Conservation (phyloP, 2,329 filamentous ascomycete species). For the Penicillium hesseltinei region DNA sequence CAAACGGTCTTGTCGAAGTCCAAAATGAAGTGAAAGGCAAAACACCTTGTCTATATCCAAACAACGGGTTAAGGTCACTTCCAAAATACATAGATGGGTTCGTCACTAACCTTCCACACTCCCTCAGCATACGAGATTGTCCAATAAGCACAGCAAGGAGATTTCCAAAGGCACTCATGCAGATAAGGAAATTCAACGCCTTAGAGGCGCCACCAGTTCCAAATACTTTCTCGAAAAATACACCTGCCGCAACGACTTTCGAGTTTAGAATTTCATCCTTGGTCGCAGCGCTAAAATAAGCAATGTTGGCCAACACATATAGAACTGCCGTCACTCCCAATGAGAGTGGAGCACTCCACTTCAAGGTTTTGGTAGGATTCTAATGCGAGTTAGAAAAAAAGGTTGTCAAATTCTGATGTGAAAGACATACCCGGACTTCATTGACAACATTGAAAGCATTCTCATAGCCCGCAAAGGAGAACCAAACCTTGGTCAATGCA, state of each 20-base stretch:
- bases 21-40: conserved; percentile 61
- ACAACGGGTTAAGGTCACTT: not conserved
- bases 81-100: not conserved
- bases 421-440: conserved; percentile 50
- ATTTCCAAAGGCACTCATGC: conserved; percentile 60
- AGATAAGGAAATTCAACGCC: conserved; percentile 58
- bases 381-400: conserved; percentile 18
- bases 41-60: conserved; percentile 53
- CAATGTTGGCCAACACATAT: conserved; percentile 60
- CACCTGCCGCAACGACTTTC: conserved; percentile 54
- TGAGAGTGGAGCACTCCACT: conserved; percentile 51
- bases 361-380: conserved; percentile 58
- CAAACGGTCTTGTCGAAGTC: conserved; percentile 63
- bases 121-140: conserved; percentile 56
- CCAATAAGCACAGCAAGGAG: conserved; percentile 57
- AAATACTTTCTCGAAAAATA: conserved; percentile 62
- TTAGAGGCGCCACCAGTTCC: conserved; percentile 50
- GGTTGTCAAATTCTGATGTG: not conserved
- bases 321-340: conserved; percentile 53
- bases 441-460: conserved; percentile 64
- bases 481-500: conserved; percentile 59
- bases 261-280: conserved; percentile 55
- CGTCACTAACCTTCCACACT: conserved; percentile 52
- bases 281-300: conserved; percentile 59
- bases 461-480: conserved; percentile 57